Conservation (phyloP, 352 stramenopile species). For the Phytophthora vignae region DNA sequence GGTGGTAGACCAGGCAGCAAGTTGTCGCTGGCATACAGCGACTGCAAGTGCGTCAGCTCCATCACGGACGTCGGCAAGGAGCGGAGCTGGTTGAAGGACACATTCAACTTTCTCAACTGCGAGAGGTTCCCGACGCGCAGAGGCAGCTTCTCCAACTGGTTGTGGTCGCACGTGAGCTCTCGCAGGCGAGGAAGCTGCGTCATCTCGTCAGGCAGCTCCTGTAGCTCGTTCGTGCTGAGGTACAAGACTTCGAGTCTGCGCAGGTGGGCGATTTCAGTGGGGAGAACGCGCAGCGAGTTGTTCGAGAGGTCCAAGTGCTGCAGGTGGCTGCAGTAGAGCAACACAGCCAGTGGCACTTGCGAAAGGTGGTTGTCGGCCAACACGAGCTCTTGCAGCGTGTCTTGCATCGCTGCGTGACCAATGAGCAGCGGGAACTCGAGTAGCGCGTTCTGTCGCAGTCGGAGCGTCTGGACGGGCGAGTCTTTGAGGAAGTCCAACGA, state of each 20-base stretch:
- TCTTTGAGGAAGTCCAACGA: slow-evolving; percentile 53
- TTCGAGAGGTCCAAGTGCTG: slow-evolving; percentile 52
- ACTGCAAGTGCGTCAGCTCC: slow-evolving; percentile 38
- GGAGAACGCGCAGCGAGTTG: slow-evolving; percentile 54
- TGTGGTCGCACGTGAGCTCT: slow-evolving; percentile 54
- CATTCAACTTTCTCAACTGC: slow-evolving; percentile 49
- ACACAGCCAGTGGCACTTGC: slow-evolving; percentile 50
- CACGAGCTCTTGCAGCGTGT: slow-evolving; percentile 54
- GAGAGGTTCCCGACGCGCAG: slow-evolving; percentile 44
- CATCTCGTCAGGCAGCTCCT: slow-evolving; percentile 51
- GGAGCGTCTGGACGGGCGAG: slow-evolving; percentile 47
- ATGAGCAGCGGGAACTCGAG: slow-evolving; percentile 53
- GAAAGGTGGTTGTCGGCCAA: slow-evolving; percentile 47
- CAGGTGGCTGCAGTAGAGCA: slow-evolving; percentile 48
- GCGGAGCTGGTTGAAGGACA: slow-evolving; percentile 57
- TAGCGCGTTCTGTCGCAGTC: slow-evolving; percentile 54
- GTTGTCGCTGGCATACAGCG: slow-evolving; percentile 62
- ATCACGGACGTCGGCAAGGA: slow-evolving; percentile 62
- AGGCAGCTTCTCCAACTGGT: slow-evolving; percentile 45
- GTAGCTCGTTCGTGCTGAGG: slow-evolving; percentile 53
- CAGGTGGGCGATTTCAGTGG: slow-evolving; percentile 49
- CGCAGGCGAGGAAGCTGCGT: slow-evolving; percentile 37
- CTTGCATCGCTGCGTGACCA: slow-evolving; percentile 48
- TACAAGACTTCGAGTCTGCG: slow-evolving; percentile 46
- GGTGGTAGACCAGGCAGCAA: slow-evolving; percentile 40